A percentile compares a stretch with the other conserved stretches of the same genome.
Conservation (phyloP, 768 basidiomycete species). For the Lactarius sanguifluus region DNA sequence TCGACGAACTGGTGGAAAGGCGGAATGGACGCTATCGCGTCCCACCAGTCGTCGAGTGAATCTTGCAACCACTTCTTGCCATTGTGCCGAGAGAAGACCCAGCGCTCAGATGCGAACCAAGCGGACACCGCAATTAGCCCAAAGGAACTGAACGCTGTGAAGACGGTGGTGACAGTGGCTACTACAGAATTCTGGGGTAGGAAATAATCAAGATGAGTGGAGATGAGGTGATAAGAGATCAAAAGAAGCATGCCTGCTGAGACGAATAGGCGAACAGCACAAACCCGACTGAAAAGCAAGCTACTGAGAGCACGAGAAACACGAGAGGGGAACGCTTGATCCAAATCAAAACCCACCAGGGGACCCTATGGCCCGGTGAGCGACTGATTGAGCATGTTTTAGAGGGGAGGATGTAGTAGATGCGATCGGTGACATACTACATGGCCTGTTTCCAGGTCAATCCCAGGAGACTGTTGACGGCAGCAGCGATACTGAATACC, state of each 20-base stretch:
- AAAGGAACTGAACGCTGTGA: conserved; percentile 72
- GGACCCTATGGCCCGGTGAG: conserved; percentile 71
- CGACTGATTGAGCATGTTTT: conserved; percentile 45
- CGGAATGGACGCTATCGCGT: conserved; percentile 28
- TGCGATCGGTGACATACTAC: conserved; percentile 55
- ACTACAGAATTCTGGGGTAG: conserved; percentile 52
- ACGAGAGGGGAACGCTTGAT: conserved; percentile 82
- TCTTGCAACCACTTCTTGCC: conserved; percentile 73
- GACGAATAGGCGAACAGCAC: conserved; percentile 79
- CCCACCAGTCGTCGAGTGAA: conserved; percentile 47
- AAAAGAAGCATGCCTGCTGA: conserved; percentile 48
- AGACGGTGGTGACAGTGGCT: conserved; percentile 70
- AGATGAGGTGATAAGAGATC: not conserved
- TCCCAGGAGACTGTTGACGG: conserved; percentile 74
- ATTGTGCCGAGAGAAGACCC: conserved; percentile 58
- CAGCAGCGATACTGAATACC: conserved; percentile 75
- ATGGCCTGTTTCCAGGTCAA: conserved; percentile 80
- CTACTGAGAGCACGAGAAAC: conserved; percentile 80
- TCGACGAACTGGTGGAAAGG: conserved; percentile 19
- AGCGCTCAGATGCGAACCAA: conserved; percentile 73
- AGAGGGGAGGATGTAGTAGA: conserved; percentile 6
- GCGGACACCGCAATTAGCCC: conserved; percentile 68
- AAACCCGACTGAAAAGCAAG: conserved; percentile 77
- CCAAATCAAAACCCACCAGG: conserved; percentile 86
- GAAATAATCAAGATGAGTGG: conserved; percentile 1